Evolutionary conservation across 345 rosid species (phyloP).

Genomic region (Hibiscus trionum): DNA sequence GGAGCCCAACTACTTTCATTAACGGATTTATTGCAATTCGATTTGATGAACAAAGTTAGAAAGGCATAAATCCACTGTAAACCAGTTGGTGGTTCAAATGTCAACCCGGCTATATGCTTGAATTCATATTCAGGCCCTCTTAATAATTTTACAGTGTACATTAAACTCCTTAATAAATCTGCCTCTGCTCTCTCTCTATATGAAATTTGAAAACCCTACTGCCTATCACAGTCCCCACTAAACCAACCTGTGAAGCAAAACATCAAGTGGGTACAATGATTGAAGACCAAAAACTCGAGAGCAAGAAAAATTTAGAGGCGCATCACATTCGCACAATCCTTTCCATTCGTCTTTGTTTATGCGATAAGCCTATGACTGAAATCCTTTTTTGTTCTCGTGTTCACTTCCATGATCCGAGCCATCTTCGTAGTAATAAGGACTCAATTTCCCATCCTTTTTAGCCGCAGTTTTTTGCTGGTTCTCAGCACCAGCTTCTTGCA

Average conservation of each 20-base stretch:
- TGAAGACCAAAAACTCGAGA: slow-evolving; percentile 10
- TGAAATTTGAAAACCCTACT: slow-evolving; percentile 7
- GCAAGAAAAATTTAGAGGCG: slow-evolving; percentile 16
- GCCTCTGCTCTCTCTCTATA: background rate
- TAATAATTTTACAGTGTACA: slow-evolving; percentile 24
- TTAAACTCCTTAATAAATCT: slow-evolving; percentile 9
- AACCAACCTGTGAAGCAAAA: slow-evolving; percentile 15
- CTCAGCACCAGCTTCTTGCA: slow-evolving; percentile 66
- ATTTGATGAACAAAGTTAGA: background rate
- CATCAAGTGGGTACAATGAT: slow-evolving; percentile 15
- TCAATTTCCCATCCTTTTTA: slow-evolving; percentile 66
- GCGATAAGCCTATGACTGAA: background rate
- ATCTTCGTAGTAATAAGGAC: slow-evolving; percentile 83
- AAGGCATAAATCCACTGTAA: background rate
- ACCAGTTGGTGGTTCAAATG: background rate
- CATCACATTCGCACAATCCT: background rate
- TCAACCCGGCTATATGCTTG: background rate
- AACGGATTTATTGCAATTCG: background rate
- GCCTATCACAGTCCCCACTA: background rate
- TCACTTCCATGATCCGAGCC: slow-evolving; percentile 73
- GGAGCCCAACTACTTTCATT: background rate
- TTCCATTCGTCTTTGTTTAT: background rate
- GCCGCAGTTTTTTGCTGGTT: slow-evolving; percentile 18
- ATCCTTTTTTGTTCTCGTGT: slow-evolving; percentile 29
- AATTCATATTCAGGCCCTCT: background rate